Base-by-base conservation (phyloP, 768 basidiomycete genomes). In the Podaxis sp. region DNA sequence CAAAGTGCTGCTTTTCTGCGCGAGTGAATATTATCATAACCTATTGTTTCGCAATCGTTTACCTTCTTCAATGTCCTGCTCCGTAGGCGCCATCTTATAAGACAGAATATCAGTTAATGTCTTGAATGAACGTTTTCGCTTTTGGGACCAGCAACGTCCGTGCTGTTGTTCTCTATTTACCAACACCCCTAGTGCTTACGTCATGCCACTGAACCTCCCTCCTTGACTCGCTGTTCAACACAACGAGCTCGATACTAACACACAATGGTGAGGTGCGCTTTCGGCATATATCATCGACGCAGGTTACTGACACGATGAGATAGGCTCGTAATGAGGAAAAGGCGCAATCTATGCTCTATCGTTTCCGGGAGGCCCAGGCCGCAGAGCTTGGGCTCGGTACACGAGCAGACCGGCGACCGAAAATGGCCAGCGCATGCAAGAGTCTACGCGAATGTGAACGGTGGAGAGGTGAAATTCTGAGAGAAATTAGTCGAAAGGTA, bases 301-400 rank as follows among this genome's bases (percentile, higher is more conserved):
- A 40, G 40, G 1, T 36, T 13, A 39, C 26, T 54, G 3, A 54
- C 28, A 26, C 17, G 3, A 33, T 2, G 48, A 3, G 69, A 26
- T 24, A 94, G 95, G 95, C 96, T 65, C 90, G 96, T 75, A 98
- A 99, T 89, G 92, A 95, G 75, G 96, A 98, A 76, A 99, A 98
- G 75, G 93, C 95, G 1, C 95, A 96, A 76, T 93, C 91, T 17
- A 95, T 93, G 91, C 82, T 94, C 33, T 93, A 94, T 73, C 92
- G 95, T 63, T 98, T 99, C 77, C 90, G 96, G 59, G 95, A 99
- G 77, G 92, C 93, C 51, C 96, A 99, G 72, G 95, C 94, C 0
- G 91, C 92, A 38, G 96, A 98, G 79, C 88, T 99, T 68, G 96
- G 96, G 40, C 84, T 99, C 24, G 90, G 91, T 38, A 89, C 91